Conservation (phyloP, 352 stramenopile species). For the Pythium chondricola region DNA sequence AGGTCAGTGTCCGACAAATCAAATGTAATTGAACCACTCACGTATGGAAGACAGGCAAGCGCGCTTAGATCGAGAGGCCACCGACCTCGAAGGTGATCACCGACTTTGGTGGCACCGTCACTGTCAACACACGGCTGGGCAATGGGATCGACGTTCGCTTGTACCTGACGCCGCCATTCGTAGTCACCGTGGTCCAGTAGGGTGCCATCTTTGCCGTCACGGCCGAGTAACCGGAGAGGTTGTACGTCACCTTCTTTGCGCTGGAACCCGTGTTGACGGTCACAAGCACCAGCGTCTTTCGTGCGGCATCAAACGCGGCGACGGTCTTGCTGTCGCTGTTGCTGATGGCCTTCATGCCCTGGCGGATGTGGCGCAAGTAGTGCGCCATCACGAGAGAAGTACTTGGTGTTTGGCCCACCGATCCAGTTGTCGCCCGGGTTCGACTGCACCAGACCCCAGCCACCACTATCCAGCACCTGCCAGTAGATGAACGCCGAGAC, state of each 20-base stretch:
- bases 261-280: slow-evolving; percentile 35
- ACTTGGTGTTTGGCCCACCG: slow-evolving; percentile 35
- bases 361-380: slow-evolving; percentile 56
- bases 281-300: slow-evolving; percentile 36
- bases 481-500: slow-evolving; percentile 62
- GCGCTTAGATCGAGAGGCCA: slow-evolving; percentile 17
- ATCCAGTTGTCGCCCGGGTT: slow-evolving; percentile 32
- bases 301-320: slow-evolving; percentile 27
- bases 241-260: slow-evolving; percentile 26
- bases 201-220: no score
- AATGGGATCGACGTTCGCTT: slow-evolving; percentile 20
- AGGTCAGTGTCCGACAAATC: no score
- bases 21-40: no score
- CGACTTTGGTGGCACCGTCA: slow-evolving; percentile 23
- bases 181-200: slow-evolving; percentile 53
- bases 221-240: slow-evolving; percentile 29
- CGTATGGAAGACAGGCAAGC: no score
- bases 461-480: slow-evolving; percentile 43
- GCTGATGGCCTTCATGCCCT: slow-evolving; percentile 43
- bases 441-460: slow-evolving; percentile 50
- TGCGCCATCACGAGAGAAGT: slow-evolving; percentile 49
- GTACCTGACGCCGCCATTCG: slow-evolving; percentile 23
- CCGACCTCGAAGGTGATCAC: slow-evolving; percentile 43
- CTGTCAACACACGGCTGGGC: slow-evolving; percentile 21
- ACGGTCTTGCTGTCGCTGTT: slow-evolving; percentile 32